Evolutionary conservation across 2,329 filamentous ascomycete species (phyloP).

Genomic region (Drechslerella dactyloides): DNA sequence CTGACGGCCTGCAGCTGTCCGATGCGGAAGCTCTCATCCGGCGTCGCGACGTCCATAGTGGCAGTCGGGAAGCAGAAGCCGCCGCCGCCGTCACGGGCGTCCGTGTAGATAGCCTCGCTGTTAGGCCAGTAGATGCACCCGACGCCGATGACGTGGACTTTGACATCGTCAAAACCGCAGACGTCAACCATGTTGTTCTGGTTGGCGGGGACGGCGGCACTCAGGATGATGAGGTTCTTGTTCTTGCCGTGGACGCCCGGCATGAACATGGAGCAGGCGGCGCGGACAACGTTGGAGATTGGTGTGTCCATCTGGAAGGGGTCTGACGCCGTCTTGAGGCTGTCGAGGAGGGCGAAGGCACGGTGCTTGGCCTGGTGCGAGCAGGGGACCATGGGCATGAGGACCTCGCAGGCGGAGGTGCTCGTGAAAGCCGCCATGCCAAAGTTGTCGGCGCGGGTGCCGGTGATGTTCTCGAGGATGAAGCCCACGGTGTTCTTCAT

Average conservation of each 20-base stretch:
- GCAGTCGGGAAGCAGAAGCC: conserved; percentile 32
- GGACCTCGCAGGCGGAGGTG: conserved; percentile 31
- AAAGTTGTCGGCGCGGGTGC: conserved; percentile 24
- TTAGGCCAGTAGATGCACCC: conserved; percentile 33
- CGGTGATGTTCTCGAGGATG: conserved; percentile 36
- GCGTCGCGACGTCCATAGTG: conserved; percentile 25
- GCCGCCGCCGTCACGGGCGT: conserved; percentile 23
- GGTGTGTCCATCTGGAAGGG: conserved; percentile 26
- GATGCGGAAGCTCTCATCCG: conserved; percentile 4
- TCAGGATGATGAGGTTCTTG: conserved; percentile 42
- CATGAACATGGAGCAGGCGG: conserved; percentile 40
- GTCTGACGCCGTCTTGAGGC: conserved; percentile 15
- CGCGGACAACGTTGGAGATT: conserved; percentile 37
- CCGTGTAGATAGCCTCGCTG: conserved; percentile 31
- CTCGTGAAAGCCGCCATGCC: conserved; percentile 39
- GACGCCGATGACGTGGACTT: conserved; percentile 39
- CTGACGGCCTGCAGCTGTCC: conserved; percentile 14
- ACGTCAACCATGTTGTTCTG: conserved; percentile 31
- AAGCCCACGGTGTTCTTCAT: conserved; percentile 24
- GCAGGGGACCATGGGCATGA: conserved; percentile 35
- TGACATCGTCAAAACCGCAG: conserved; percentile 43
- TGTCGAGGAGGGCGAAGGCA: conserved; percentile 23
- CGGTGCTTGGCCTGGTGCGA: conserved; percentile 40
- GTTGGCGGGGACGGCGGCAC: conserved; percentile 14
- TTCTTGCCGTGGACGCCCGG: conserved; percentile 30